These are phyloP conservation scores for Calonectria multiphialidica DNA, from an alignment of 2,329 filamentous ascomycete genomes.

Conservation along the genomic window DNA sequence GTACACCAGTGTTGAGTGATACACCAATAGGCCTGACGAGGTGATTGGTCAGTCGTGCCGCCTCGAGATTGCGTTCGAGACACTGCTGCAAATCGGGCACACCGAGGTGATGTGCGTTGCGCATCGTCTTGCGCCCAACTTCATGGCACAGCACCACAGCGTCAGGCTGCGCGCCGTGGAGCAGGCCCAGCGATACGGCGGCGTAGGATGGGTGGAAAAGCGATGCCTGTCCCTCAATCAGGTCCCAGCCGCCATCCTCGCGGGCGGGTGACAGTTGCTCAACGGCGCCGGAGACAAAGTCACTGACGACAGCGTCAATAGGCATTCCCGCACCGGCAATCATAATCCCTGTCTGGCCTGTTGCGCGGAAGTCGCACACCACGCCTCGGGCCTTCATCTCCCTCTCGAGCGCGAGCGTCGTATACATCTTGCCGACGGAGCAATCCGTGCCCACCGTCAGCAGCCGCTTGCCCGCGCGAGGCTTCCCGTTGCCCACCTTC, in stretches of 20 bases:
- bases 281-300: neutral
- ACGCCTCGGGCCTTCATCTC: neutral
- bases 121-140: neutral
- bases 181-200: neutral
- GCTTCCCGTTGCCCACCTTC: neutral
- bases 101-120: neutral
- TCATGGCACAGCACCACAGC: neutral
- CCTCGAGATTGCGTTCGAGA: neutral
- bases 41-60: neutral
- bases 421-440: conserved; percentile 1
- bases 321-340: neutral
- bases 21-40: neutral
- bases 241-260: neutral
- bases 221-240: neutral
- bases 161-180: neutral
- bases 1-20: neutral
- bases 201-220: neutral
- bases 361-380: neutral
- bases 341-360: neutral
- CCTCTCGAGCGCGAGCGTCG: neutral
- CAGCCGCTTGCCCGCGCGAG: neutral
- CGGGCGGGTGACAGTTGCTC: neutral
- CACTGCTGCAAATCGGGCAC: neutral
- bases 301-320: neutral
- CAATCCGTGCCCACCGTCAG: neutral